Evolutionary conservation across 306 rosid genomes (phyloP).

Genomic region (Castanea crenata): DNA sequence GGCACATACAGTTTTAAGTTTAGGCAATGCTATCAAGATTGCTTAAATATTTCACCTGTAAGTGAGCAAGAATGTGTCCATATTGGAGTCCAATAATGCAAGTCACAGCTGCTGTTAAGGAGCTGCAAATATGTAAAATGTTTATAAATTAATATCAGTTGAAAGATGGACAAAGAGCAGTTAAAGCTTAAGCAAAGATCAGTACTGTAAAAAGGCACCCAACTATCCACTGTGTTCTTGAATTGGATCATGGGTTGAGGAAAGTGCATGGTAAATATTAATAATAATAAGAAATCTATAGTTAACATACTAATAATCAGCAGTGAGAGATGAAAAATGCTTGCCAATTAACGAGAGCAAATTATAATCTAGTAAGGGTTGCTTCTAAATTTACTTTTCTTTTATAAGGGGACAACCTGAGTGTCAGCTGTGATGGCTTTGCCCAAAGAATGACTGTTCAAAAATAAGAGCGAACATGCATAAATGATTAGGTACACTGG

Average conservation of each 20-base stretch:
- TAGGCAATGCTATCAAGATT: neutral
- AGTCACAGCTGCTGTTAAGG: constrained; percentile 82
- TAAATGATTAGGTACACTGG: neutral
- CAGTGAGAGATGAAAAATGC: neutral
- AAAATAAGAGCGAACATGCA: neutral
- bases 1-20: neutral
- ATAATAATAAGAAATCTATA: neutral
- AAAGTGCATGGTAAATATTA: neutral
- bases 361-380: neutral
- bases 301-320: neutral
- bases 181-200: neutral
- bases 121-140: constrained; percentile 46
- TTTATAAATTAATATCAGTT: constrained; percentile 13
- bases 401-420: neutral
- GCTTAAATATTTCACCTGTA: constrained; percentile 54
- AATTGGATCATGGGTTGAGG: neutral
- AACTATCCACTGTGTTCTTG: neutral
- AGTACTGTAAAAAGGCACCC: neutral
- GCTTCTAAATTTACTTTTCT: too few relatives aligned
- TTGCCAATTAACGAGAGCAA: neutral
- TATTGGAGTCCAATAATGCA: constrained; percentile 95
- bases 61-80: constrained; percentile 77
- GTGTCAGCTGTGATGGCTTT: neutral
- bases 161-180: neutral
- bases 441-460: neutral